Base-by-base conservation (phyloP, 2,329 filamentous ascomycete genomes). In the Alternaria sp. region DNA sequence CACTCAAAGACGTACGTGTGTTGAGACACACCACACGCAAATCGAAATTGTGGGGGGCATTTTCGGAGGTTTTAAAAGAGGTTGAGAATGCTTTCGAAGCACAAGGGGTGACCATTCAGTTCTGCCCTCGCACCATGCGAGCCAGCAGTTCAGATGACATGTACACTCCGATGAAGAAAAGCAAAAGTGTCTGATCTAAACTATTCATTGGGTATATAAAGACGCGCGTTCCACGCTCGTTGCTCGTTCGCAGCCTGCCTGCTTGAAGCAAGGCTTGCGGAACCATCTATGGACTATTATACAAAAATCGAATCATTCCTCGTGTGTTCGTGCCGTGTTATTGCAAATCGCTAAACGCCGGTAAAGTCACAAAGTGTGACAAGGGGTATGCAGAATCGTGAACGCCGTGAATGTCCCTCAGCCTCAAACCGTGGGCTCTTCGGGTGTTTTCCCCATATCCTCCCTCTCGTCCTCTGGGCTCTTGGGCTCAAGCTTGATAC, bases 401-500 rank as follows among this genome's bases (percentile, higher is more conserved):
- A 50, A 56, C 9, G 21, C 59, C 26, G 44, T 61, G 15, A 28
- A 17, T 11, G 11, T 44, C 12, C 26, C 40, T 9, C 26, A 21
- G n/a, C 23, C n/a, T 59, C 30, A 62, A 23, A 59, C 49, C 30
- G 55, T 44, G 26, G 59, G 59, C 17, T 54, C 66, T 15, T 73
- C 69, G 23, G 69, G 65, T 28, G 68, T 73, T 26, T 65, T 56
- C 5, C 46, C 64, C 4, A 67, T 30, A 19, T 58, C 64, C 36
- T 67, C 62, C 32, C 66, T 68, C 17, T 56, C 59, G 5, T 54
- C 54, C 46, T 68, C 62, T 2, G 63, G 56, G 26, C 66, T 70
- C 19, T 52, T 59, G 26, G 23, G 50, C 15, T 26, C 57, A 25
- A 46, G 54, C 43, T 64, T 58, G 6, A 54, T 45, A 15, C 57